These are phyloP conservation scores for Metarhizium guizhouense DNA, from an alignment of 2,329 filamentous ascomycete species.

Conservation along the genomic window DNA sequence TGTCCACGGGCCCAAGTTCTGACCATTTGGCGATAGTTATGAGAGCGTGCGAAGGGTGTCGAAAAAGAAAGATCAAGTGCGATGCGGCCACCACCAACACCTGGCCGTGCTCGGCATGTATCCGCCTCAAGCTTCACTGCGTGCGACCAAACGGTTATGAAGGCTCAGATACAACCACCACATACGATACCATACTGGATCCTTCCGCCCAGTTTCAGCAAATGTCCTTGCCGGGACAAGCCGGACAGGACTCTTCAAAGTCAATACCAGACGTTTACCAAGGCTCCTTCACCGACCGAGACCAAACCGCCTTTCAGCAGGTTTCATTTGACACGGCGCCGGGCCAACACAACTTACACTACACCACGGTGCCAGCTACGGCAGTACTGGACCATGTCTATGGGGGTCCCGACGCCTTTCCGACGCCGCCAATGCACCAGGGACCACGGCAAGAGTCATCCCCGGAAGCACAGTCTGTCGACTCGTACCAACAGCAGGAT, in stretches of 20 bases:
- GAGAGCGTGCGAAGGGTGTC: slow-evolving; percentile 93
- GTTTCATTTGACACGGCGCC: slow-evolving; percentile 37
- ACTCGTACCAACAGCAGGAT: slow-evolving; percentile 60
- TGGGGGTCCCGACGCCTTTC: slow-evolving; percentile 39
- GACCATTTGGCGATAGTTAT: slow-evolving; percentile 53
- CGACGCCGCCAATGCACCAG: slow-evolving; percentile 37
- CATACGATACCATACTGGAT: slow-evolving; percentile 23
- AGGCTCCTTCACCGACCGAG: slow-evolving; percentile 37
- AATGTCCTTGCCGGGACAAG: slow-evolving; percentile 39
- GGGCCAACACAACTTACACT: slow-evolving; percentile 41
- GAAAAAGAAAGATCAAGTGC: slow-evolving; percentile 94
- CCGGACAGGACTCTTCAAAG: slow-evolving; percentile 30
- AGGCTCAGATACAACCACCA: slow-evolving; percentile 28
- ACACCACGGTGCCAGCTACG: slow-evolving; percentile 41
- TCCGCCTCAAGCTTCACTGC: slow-evolving; percentile 85
- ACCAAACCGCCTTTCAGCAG: slow-evolving; percentile 34
- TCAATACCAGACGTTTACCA: slow-evolving; percentile 38
- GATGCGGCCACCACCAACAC: slow-evolving; percentile 95
- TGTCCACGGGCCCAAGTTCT: background rate
- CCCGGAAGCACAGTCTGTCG: slow-evolving; percentile 45
- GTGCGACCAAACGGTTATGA: slow-evolving; percentile 76
- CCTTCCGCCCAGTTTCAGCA: slow-evolving; percentile 34
- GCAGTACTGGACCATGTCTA: slow-evolving; percentile 44
- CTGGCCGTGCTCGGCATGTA: slow-evolving; percentile 94
- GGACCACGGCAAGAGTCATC: slow-evolving; percentile 25